Base-by-base conservation (phyloP, 306 rosid species). In the Cotoneaster glaucophyllus region DNA sequence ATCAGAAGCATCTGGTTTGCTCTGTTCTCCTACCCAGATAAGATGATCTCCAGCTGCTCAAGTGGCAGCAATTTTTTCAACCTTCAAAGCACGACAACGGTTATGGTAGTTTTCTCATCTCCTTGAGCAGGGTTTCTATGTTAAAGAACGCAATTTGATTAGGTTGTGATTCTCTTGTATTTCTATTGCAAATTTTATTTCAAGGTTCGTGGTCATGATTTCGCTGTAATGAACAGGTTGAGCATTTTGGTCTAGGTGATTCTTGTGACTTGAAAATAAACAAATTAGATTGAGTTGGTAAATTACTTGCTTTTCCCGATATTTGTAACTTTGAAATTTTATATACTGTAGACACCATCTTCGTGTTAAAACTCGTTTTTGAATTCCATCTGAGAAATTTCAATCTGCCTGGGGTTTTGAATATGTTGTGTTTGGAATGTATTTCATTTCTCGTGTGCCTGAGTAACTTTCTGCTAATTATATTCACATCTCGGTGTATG, bases 1-100 rank as follows among this genome's bases (percentile, higher is more conserved):
- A 43, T 85, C 90, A 1, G 96, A 92, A 80, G 97, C 97, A 57
- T 90, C 97, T 62, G 96, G 97, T 25, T 83, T 92, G 86, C 88
- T 92, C 22, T 92, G 97, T 73, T 92, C 97, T 76, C 84, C 90
- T 68, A 74, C 96, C 50, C 97, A 93, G 84, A 82, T 85, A 64
- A 79, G 91, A 65, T 90, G 90, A 88, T 84, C 79, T 41, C n/a
- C 76, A 64, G 59, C 80, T 54, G 68, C 75, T 77, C 74, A 72
- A 74, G 44, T 80, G 44, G 81, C 45, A 59, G 74, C 76, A 18
- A 57, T 41, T 73, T 73, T 73, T 62, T 45, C 61, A 44, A 61
- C 61, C 15, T 44, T 44, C 45, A 62, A 54, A 1, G 62, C 21
- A 25, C 61, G 4, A 3, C 48, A 64, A n/a, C 0, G 61, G 22